Conservation (phyloP, 2,329 filamentous ascomycete species). For the Paecilomyces sp. region DNA sequence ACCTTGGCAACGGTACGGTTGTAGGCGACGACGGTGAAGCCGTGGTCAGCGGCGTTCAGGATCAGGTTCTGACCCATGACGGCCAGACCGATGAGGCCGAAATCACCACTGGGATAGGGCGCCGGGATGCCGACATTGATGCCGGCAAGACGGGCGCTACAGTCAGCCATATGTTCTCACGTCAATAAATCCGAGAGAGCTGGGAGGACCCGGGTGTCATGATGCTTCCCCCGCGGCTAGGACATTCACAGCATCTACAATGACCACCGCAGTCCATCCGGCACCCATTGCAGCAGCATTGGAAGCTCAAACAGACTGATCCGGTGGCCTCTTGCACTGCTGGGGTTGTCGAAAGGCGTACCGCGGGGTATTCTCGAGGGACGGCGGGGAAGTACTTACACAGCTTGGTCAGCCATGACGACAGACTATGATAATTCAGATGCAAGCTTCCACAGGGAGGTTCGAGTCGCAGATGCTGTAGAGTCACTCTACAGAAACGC, state of each 20-base stretch:
- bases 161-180: constrained; percentile 34
- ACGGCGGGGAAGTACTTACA: constrained; percentile 30
- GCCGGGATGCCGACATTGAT: constrained; percentile 61
- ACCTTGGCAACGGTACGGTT: constrained; percentile 99
- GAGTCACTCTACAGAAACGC: constrained; percentile 3
- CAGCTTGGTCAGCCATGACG: constrained; percentile 39
- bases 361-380: constrained; percentile 1
- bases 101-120: constrained; percentile 63
- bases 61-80: constrained; percentile 89
- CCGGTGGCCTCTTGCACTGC: not conserved
- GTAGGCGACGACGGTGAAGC: constrained; percentile 96
- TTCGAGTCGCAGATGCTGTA: not conserved
- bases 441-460: not conserved
- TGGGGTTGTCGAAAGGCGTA: not conserved
- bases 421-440: constrained; percentile 5
- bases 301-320: not conserved
- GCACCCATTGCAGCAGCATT: not conserved
- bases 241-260: not conserved
- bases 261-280: not conserved
- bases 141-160: constrained; percentile 67
- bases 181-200: constrained; percentile 17
- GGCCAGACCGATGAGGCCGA: constrained; percentile 87
- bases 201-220: not conserved
- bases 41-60: constrained; percentile 80
- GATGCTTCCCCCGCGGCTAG: not conserved